Conservation (phyloP, 768 basidiomycete species). For the Pisolithus microcarpus region DNA sequence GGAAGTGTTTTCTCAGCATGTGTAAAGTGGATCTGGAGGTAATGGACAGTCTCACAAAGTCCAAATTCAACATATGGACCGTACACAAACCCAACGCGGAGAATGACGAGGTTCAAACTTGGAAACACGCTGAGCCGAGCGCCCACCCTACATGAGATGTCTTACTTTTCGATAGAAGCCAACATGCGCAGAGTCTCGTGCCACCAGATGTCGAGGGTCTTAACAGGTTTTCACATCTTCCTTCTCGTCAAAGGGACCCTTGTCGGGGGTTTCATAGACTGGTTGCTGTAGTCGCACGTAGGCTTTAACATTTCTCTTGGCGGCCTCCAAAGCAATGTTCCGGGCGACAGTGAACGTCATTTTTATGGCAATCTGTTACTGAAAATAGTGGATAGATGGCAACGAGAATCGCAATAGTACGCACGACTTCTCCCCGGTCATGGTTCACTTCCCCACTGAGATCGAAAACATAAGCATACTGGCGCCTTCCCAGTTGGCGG, state of each 20-base stretch:
- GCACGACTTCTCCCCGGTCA: conserved; percentile 69
- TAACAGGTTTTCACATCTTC: conserved; percentile 66
- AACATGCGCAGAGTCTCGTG: conserved; percentile 75
- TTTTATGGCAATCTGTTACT: conserved; percentile 63
- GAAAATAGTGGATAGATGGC: conserved; percentile 4
- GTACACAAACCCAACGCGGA: conserved; percentile 70
- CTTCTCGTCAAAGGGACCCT: conserved; percentile 60
- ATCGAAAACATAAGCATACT: conserved; percentile 80
- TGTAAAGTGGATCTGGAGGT: conserved; percentile 2
- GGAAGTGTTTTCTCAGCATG: conserved; percentile 9
- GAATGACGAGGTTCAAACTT: conserved; percentile 74
- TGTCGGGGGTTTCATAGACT: conserved; percentile 69
- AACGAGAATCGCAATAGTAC: conserved; percentile 13
- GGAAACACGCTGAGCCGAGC: conserved; percentile 9
- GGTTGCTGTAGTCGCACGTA: conserved; percentile 74
- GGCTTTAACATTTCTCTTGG: conserved; percentile 69
- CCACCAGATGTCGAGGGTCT: conserved; percentile 78
- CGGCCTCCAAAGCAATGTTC: conserved; percentile 68
- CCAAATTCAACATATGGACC: conserved; percentile 76
- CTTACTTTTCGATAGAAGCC: conserved; percentile 66
- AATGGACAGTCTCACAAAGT: conserved; percentile 39
- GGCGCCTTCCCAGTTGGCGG: conserved; percentile 61
- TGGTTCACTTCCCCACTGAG: conserved; percentile 72
- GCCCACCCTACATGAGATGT: conserved; percentile 4
- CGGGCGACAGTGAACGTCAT: conserved; percentile 65